Evolutionary conservation across 2,329 filamentous ascomycete species (phyloP).

Genomic region (Ramularia endophylla): DNA sequence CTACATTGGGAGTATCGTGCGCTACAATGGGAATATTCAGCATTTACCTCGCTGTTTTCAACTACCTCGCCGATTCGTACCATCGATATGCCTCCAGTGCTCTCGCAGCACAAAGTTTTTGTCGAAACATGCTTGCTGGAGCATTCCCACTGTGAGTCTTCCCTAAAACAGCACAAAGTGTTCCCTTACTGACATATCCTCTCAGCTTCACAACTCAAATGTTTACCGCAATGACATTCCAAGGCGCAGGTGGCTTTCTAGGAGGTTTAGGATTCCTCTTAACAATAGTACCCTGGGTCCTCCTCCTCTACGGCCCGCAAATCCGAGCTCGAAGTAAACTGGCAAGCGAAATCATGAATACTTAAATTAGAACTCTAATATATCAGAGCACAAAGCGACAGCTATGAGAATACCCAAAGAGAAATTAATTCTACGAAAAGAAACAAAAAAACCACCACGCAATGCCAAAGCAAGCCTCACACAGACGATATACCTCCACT

Average conservation of each 20-base stretch:
- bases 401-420: constrained; percentile 3
- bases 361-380: not conserved
- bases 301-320: constrained; percentile 69
- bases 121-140: constrained; percentile 76
- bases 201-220: constrained; percentile 58
- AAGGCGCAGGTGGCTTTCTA: constrained; percentile 65
- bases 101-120: constrained; percentile 78
- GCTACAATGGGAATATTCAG: constrained; percentile 82
- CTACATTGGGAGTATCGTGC: constrained; percentile 62
- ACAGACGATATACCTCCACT: too few species aligned
- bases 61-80: constrained; percentile 87
- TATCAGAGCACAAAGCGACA: constrained; percentile 7
- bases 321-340: constrained; percentile 74
- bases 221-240: constrained; percentile 66
- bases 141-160: constrained; percentile 59
- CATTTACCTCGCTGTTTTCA: constrained; percentile 84
- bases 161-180: not conserved
- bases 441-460: too few species aligned
- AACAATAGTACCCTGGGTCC: constrained; percentile 79
- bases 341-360: constrained; percentile 45
- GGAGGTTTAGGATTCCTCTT: constrained; percentile 63
- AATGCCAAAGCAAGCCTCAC: too few species aligned
- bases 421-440: too few species aligned
- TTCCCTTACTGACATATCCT: not conserved
- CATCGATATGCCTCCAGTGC: constrained; percentile 79